Base-by-base conservation (phyloP, 768 basidiomycete species). In the Leucocoprinus sp. region DNA sequence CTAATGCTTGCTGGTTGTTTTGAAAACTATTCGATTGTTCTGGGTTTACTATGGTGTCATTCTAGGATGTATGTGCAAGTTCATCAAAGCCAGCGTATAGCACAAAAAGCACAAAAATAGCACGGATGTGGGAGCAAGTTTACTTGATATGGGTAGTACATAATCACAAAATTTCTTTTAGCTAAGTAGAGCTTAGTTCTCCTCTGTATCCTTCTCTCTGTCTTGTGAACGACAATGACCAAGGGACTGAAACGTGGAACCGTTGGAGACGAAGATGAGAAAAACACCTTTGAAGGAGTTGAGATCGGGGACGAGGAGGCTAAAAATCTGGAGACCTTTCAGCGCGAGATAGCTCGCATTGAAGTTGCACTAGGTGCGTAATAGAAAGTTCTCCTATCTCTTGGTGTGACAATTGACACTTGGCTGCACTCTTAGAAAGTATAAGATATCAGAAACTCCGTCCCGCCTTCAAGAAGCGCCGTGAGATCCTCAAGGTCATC, bases 251-350 rank as follows among this genome's bases (percentile, higher is more conserved):
- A 91, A 71, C 83, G 88, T 64, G 79, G 74, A 34, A 83, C 84
- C 48, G 82, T 86, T n/a, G 87, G 85, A 8, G 76, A 81, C 35
- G 82, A 85, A 38, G 75, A 69, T n/a, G 78, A 78, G 60, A 88
- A 87, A 61, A 73, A 72, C 58, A 77, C 80, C 51, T 69, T 87
- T 23, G 66, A 75, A 49, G 72, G 74, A 37, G 78, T 84, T 40
- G 80, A 84, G 53, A 71, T 90, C 54, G 73, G 70, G 48, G 80
- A 84, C 36, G 84, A 80, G 57, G 78, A 87, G 55, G 83, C 82
- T 46, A 64, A 74, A 62, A 84, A 82, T 59, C 69, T 91, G 52
- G 66, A 76, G 40, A 66, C 64, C 17, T 66, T 81, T 33, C 82
- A 83, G 62, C 81, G 80, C 62, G 80, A 83, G 56, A 69, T 84